Base-by-base conservation (phyloP, 176 grass and related monocot species). In the Oryza longistaminata region DNA sequence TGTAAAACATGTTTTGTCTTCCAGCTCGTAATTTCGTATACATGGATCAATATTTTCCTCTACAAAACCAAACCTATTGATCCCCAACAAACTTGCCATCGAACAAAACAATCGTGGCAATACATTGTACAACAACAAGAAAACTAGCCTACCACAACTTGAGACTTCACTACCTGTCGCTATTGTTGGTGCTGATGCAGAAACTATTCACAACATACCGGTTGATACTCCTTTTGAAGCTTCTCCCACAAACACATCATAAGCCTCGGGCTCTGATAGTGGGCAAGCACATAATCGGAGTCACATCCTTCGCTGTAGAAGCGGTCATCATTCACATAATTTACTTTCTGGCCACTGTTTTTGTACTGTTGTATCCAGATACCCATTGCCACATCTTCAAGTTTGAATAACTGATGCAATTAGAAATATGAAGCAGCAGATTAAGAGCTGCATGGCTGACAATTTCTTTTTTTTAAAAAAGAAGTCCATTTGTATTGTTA, bases 351-450 rank as follows among this genome's bases (percentile, higher is more conserved):
- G 24, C 90, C 95, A 1, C 79, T 93, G 24, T 84, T 74, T 62
- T 94, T 91, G 50, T 91, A 97, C 37, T 91, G 90, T 73, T 94
- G 82, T 81, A 97, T 93, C 92, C 92, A 97, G 87, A 97, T 97
- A 19, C 95, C 95, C 90, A 94, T 94, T 7, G 92, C 95, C 34
- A 97, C 95, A 9, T 97, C 95, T 91, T 94, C 95, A 0, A 97
- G 95, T 89, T 94, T 97, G 89, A 97, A 97, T 80, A 97, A 81
- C 95, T 94, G 71, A 91, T 45, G 84, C 12, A 73, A n/a, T 15
- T 15, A 88, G 24, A 21, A 67, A 34, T 39, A 73, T 43, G 40
- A 71, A 85, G n/a, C 7, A 61, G 1, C 7, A 22, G 6, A 22
- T 42, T 42, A 46, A 45, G 27, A 62, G 29, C 17, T 50, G 4